Evolutionary conservation across 495 filamentous ascomycete species (phyloP).

Genomic region (Penicillium parvum): DNA sequence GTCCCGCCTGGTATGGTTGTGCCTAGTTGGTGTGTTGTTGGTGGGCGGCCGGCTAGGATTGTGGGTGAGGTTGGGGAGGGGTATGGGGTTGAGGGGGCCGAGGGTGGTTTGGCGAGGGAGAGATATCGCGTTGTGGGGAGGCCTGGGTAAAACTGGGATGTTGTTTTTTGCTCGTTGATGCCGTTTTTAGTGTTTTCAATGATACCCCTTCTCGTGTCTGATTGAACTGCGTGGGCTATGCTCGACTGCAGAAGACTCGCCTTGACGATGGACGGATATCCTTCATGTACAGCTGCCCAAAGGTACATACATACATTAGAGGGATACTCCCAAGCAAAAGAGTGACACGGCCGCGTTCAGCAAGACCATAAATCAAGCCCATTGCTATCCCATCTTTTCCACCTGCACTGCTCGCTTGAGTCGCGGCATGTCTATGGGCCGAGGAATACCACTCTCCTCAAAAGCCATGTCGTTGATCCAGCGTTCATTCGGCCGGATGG

Average conservation of each 20-base stretch:
- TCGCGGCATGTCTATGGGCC: slow-evolving; percentile 19
- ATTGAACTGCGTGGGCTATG: not conserved
- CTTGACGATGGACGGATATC: not conserved
- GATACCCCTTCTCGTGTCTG: slow-evolving; percentile 19
- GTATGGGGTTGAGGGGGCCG: slow-evolving; percentile 52
- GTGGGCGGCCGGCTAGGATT: slow-evolving; percentile 73
- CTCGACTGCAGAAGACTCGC: not conserved
- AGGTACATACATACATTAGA: not conserved
- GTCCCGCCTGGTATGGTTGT: slow-evolving; percentile 87
- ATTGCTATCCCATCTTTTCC: slow-evolving; percentile 28
- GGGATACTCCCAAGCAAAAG: not conserved
- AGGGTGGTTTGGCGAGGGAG: slow-evolving; percentile 45
- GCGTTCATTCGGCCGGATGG: slow-evolving; percentile 43
- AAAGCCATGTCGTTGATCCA: slow-evolving; percentile 83
- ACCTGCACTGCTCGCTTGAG: slow-evolving; percentile 43
- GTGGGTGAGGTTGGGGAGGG: slow-evolving; percentile 85
- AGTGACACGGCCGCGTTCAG: not conserved
- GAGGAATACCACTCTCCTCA: slow-evolving; percentile 51
- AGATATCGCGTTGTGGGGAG: slow-evolving; percentile 42
- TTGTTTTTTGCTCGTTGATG: slow-evolving; percentile 12
- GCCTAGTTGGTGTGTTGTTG: slow-evolving; percentile 81
- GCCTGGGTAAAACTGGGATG: slow-evolving; percentile 12
- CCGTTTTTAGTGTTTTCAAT: slow-evolving; percentile 7
- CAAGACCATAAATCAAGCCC: not conserved
- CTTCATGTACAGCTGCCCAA: not conserved